Conservation (phyloP, 352 stramenopile species). For the Globisporangium cylindrosporum region DNA sequence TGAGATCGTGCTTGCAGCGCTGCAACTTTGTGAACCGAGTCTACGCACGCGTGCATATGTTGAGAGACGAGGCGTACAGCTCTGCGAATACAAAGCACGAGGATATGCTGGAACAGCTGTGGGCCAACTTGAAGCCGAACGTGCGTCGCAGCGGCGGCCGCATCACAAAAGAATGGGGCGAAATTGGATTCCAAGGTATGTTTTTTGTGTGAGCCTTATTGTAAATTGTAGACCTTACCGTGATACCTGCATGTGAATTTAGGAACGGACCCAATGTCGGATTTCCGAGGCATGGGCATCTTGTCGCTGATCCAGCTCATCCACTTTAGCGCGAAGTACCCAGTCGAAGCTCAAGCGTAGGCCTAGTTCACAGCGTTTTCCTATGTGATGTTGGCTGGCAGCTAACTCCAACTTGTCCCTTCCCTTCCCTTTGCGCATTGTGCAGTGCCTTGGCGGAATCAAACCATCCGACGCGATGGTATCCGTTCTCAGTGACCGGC, state of each 20-base stretch:
- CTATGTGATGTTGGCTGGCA: neutral
- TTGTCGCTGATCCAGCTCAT: slow-evolving; percentile 74
- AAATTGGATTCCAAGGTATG: slow-evolving; percentile 85
- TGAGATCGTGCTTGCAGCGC: slow-evolving; percentile 61
- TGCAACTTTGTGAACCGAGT: slow-evolving; percentile 80
- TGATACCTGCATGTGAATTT: neutral
- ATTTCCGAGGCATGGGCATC: slow-evolving; percentile 83
- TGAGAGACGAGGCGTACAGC: slow-evolving; percentile 70
- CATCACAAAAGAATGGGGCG: slow-evolving; percentile 86
- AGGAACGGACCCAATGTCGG: slow-evolving; percentile 83
- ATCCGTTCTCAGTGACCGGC: slow-evolving; percentile 81
- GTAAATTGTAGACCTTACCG: neutral
- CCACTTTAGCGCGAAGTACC: slow-evolving; percentile 74
- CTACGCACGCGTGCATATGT: slow-evolving; percentile 40
- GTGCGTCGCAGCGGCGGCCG: slow-evolving; percentile 68
- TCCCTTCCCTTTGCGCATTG: neutral
- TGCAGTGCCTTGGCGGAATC: slow-evolving; percentile 71
- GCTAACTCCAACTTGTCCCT: neutral
- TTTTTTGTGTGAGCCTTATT: neutral
- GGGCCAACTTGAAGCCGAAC: slow-evolving; percentile 74
- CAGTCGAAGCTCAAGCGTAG: slow-evolving; percentile 68
- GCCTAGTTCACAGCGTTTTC: neutral
- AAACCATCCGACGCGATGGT: slow-evolving; percentile 84
- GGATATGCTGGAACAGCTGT: slow-evolving; percentile 79
- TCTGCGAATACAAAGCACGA: slow-evolving; percentile 69